Evolutionary conservation across 106 monocot genomes (phyloP).

Genomic region (Amphibolis antarctica): DNA sequence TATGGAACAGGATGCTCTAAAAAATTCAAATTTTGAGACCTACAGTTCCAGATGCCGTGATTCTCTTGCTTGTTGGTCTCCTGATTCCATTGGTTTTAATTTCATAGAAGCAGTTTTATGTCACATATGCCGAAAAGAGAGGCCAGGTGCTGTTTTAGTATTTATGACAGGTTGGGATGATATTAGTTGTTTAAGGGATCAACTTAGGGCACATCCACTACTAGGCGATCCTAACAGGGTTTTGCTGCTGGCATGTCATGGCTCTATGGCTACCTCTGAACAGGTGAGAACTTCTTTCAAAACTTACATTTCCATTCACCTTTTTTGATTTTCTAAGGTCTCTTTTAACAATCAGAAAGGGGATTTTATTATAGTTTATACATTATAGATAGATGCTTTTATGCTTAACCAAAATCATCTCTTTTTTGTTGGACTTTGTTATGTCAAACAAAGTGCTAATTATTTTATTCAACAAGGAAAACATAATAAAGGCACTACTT

Average conservation of each 20-base stretch:
- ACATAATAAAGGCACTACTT: too few species aligned
- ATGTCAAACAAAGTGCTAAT: too few species aligned
- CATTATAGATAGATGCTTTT: too few species aligned
- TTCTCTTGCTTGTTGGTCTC: conserved; percentile 84
- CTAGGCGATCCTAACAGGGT: conserved; percentile 97
- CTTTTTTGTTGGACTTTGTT: too few species aligned
- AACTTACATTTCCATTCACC: background rate
- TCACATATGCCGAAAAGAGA: conserved; percentile 91
- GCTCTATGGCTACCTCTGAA: conserved; percentile 98
- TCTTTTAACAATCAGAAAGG: too few species aligned
- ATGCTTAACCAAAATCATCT: too few species aligned
- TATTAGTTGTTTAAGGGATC: conserved; percentile 92
- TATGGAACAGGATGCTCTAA: conserved; percentile 56
- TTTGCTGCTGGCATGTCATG: conserved; percentile 85
- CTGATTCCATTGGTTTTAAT: conserved; percentile 98
- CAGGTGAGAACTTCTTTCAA: conserved; percentile 27
- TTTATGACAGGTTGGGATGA: conserved; percentile 99
- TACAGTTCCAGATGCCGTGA: conserved; percentile 77
- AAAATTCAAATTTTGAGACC: conserved; percentile 68
- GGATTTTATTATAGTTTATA: too few species aligned
- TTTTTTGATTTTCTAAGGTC: background rate
- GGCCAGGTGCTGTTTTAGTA: conserved; percentile 83
- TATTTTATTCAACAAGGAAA: too few species aligned
- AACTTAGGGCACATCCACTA: conserved; percentile 90
- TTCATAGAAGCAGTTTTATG: conserved; percentile 95